These are phyloP conservation scores for Rosa rugosa DNA, from an alignment of 306 rosid species.

Conservation along the genomic window DNA sequence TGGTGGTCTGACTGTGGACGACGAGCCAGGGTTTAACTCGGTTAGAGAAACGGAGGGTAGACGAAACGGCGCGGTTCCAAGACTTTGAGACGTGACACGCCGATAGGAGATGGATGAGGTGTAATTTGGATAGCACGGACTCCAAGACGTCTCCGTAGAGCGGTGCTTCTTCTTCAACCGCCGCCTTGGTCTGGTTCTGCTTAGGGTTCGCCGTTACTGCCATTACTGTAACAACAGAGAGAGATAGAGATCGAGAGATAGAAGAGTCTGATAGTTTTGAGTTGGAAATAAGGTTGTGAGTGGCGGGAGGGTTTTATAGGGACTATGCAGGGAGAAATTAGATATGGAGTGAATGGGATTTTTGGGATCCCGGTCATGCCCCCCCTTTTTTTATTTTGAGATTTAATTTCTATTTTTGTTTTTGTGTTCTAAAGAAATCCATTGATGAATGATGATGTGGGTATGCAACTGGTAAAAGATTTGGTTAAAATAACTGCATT, in stretches of 20 bases:
- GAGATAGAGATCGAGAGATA: background rate
- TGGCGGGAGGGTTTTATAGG: background rate
- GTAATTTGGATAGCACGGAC: slow-evolving; percentile 52
- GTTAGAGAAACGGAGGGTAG: slow-evolving; percentile 49
- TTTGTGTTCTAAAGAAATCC: background rate
- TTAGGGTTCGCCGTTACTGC: background rate
- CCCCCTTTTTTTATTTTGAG: background rate
- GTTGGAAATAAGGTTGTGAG: background rate
- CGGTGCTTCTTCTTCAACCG: slow-evolving; percentile 36
- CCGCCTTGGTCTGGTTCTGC: background rate
- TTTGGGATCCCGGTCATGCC: background rate
- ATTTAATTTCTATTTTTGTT: background rate
- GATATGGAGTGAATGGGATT: background rate
- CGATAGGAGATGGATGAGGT: slow-evolving; percentile 51
- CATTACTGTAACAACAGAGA: background rate
- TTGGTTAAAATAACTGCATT: background rate
- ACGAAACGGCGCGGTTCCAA: slow-evolving; percentile 58
- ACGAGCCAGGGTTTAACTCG: slow-evolving; percentile 70
- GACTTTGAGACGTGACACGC: slow-evolving; percentile 53
- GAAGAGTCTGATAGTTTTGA: background rate
- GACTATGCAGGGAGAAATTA: background rate
- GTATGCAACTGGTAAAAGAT: background rate
- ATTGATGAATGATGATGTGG: background rate
- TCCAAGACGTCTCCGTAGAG: slow-evolving; percentile 69
- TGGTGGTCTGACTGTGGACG: slow-evolving; percentile 41